Conservation (phyloP, 192 early-diverging fungal species). For the Phycomyces nitens region DNA sequence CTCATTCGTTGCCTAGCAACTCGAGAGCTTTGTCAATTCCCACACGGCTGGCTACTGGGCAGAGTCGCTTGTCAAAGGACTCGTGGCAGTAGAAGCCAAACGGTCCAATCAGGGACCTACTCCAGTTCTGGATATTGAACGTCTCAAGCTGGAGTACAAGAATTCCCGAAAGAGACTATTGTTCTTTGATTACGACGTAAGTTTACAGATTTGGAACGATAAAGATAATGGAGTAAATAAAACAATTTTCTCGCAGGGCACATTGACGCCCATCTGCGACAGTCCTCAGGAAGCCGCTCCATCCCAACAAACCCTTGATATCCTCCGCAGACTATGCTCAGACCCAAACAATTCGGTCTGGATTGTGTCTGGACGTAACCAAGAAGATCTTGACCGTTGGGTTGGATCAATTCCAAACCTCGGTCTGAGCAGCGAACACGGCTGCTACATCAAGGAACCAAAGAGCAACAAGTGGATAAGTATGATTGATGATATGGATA, state of each 20-base stretch:
- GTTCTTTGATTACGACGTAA: constrained; percentile 93
- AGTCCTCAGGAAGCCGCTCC: constrained; percentile 89
- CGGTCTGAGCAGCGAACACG: constrained; percentile 92
- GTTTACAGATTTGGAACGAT: constrained; percentile 4
- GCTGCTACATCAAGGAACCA: constrained; percentile 87
- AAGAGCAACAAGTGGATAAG: constrained; percentile 68
- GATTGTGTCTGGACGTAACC: constrained; percentile 90
- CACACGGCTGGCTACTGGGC: constrained; percentile 92
- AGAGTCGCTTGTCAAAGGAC: constrained; percentile 70
- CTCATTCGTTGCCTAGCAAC: constrained; percentile 38
- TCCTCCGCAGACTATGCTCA: constrained; percentile 56
- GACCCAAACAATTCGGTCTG: constrained; percentile 84
- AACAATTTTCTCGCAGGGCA: constrained; percentile 58
- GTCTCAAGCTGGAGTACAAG: constrained; percentile 62
- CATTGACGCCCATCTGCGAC: constrained; percentile 88
- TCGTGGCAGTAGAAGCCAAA: constrained; percentile 40
- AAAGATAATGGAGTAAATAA: constrained; percentile 24
- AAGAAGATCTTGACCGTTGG: constrained; percentile 82
- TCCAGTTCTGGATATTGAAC: constrained; percentile 36
- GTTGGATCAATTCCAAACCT: constrained; percentile 75
- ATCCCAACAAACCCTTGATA: constrained; percentile 72
- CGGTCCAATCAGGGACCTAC: constrained; percentile 38
- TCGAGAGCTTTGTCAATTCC: constrained; percentile 72
- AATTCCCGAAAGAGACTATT: constrained; percentile 70
- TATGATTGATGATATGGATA: constrained; percentile 67